Evolutionary conservation across 495 filamentous ascomycete genomes (phyloP).

Genomic region (Neurospora sp.): DNA sequence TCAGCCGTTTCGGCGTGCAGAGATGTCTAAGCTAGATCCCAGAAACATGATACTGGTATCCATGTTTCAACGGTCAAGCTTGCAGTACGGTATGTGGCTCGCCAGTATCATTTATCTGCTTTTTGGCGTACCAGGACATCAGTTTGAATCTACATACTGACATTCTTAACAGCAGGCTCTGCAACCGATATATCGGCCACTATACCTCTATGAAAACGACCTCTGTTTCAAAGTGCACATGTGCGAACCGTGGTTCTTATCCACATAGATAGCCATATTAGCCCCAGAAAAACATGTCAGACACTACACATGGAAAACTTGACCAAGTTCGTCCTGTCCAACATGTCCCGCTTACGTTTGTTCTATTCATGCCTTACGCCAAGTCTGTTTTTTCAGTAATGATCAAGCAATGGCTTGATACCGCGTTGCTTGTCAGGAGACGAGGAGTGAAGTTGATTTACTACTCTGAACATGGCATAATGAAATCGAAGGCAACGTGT

Average conservation of each 20-base stretch:
- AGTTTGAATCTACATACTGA: not conserved
- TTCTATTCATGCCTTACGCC: not conserved
- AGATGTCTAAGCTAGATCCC: not conserved
- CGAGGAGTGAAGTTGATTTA: not conserved
- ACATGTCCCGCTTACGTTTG: not conserved
- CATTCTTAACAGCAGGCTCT: not conserved
- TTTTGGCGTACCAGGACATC: not conserved
- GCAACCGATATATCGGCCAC: not conserved
- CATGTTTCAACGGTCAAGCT: not conserved
- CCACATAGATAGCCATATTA: not conserved
- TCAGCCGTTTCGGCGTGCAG: not conserved
- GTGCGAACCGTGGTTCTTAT: not conserved
- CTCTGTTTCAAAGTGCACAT: not conserved
- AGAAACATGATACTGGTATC: not conserved
- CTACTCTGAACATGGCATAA: not conserved
- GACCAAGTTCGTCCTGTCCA: not conserved
- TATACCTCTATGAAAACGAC: not conserved
- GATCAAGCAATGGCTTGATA: not conserved
- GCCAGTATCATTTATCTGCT: not conserved
- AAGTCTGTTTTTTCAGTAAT: not conserved
- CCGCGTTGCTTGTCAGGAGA: not conserved
- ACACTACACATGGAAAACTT: not conserved
- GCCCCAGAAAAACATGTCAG: not conserved
- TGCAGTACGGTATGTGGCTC: not conserved
- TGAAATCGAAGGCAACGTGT: not conserved